Conservation (phyloP, 169 alveolate species). For the Cryptosporidium canis region DNA sequence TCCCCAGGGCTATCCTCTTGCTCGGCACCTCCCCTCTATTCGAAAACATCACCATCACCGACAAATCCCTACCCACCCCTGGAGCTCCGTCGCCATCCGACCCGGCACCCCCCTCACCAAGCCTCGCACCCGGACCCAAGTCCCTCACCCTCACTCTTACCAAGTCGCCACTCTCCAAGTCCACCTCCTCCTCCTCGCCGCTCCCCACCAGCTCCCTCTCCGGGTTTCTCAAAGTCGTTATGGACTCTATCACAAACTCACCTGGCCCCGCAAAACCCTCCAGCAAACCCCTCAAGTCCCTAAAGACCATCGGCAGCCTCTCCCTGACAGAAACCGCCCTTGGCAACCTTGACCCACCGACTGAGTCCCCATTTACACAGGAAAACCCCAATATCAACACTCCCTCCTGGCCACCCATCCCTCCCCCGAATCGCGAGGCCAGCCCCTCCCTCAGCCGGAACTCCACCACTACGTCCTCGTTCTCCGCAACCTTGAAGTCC, state of each 20-base stretch:
- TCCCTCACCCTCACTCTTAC: slow-evolving; percentile 6
- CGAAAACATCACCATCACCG: slow-evolving; percentile 19
- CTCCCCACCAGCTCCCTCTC: not conserved
- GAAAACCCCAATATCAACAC: slow-evolving; percentile 9
- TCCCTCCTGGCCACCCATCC: not conserved
- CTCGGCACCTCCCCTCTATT: not conserved
- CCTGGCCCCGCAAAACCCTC: not conserved
- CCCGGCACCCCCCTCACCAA: not conserved
- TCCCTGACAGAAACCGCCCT: not conserved
- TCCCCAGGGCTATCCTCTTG: not conserved
- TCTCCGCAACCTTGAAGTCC: not conserved
- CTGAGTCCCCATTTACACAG: not conserved
- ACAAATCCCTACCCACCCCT: not conserved
- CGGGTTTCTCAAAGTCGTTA: not conserved
- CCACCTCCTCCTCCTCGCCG: not conserved
- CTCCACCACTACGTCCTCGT: slow-evolving; percentile 9
- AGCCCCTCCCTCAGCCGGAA: not conserved
- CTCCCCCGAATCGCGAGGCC: not conserved
- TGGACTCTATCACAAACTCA: slow-evolving; percentile 30
- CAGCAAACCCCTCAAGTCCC: not conserved
- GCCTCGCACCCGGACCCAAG: not conserved
- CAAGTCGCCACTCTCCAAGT: slow-evolving; percentile 19
- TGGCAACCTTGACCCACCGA: not conserved
- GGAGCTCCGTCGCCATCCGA: no score
- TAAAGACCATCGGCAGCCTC: slow-evolving; percentile 12